Conservation (phyloP, 2,329 filamentous ascomycete species). For the Arthrobotrys iridis region DNA sequence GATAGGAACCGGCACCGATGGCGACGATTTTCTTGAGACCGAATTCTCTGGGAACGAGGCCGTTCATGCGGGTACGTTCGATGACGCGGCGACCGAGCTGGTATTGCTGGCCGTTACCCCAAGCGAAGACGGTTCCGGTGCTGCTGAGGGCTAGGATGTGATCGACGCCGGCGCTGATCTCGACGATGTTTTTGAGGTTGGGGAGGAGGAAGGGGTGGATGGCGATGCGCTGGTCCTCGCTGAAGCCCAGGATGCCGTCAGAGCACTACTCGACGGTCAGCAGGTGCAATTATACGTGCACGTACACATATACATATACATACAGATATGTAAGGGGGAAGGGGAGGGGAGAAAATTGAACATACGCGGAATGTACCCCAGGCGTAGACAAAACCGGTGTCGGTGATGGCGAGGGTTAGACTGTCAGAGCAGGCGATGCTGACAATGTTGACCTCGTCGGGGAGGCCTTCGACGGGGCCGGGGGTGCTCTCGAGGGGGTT, state of each 20-base stretch:
- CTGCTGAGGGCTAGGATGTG: conserved; percentile 70
- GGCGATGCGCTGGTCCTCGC: conserved; percentile 67
- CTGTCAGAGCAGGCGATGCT: conserved; percentile 79
- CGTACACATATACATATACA: conserved; percentile 3
- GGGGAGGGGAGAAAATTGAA: no score
- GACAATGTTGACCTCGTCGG: conserved; percentile 71
- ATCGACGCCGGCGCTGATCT: conserved; percentile 70
- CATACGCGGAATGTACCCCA: conserved; percentile 82
- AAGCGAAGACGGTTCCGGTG: conserved; percentile 70
- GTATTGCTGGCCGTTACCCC: conserved; percentile 75
- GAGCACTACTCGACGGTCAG: conserved; percentile 65
- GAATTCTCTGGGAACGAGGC: conserved; percentile 68
- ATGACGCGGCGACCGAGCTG: conserved; percentile 73
- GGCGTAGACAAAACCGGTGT: conserved; percentile 78
- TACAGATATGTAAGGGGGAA: background rate
- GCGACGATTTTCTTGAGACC: conserved; percentile 70
- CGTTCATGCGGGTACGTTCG: conserved; percentile 68
- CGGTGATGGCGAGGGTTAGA: conserved; percentile 78
- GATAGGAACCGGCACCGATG: conserved; percentile 78
- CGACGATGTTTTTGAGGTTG: conserved; percentile 71
- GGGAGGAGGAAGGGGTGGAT: conserved; percentile 68
- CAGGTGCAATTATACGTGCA: background rate
- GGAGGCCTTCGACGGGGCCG: conserved; percentile 69
- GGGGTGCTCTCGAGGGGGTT: conserved; percentile 79
- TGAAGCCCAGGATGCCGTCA: conserved; percentile 74